These are phyloP conservation scores for Tetrapisispora arboricola DNA, from an alignment of 805 yeast species.

Conservation along the genomic window DNA sequence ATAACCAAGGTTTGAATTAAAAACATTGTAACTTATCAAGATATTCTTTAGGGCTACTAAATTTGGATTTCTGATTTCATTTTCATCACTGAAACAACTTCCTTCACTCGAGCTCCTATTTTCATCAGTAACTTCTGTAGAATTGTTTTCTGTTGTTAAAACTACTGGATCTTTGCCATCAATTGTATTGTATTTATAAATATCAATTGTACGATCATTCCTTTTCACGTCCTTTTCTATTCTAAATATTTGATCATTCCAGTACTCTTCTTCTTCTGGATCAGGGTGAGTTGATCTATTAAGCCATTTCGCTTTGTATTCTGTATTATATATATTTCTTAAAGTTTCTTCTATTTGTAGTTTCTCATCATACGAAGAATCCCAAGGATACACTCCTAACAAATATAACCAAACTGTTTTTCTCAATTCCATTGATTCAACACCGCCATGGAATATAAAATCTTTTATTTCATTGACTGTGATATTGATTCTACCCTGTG, in stretches of 20 bases:
- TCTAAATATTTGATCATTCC: constrained; percentile 82
- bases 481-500: constrained; percentile 57
- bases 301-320: constrained; percentile 63
- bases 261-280: constrained; percentile 47
- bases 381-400: constrained; percentile 84
- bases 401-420: constrained; percentile 79
- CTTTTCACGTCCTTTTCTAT: constrained; percentile 91
- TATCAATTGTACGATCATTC: constrained; percentile 69
- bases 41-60: constrained; percentile 63
- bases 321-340: constrained; percentile 42
- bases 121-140: constrained; percentile 3
- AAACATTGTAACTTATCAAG: constrained; percentile 75
- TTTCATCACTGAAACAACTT: no score
- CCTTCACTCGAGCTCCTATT: no score
- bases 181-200: constrained; percentile 38
- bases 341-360: constrained; percentile 45
- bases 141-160: background rate
- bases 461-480: constrained; percentile 74
- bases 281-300: constrained; percentile 29
- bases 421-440: constrained; percentile 43
- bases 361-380: constrained; percentile 62
- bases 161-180: constrained; percentile 35
- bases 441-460: constrained; percentile 84
- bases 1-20: constrained; percentile 77
- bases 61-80: constrained; percentile 59